Conservation (phyloP, 1,139 yeast genomes). For the Pichia sorboxylosa region DNA sequence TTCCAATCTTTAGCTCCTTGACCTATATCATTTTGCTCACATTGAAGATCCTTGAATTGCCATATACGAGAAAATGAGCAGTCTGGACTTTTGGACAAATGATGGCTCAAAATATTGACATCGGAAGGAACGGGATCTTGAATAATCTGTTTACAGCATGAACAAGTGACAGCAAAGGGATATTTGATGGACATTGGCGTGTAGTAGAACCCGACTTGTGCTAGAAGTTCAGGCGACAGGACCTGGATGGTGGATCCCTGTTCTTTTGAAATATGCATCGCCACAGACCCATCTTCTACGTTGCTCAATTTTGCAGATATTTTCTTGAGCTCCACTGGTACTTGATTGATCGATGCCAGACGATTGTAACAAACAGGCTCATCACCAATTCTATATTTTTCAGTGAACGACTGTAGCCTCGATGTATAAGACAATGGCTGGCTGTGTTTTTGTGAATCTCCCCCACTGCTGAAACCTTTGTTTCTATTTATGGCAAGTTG, state of each 20-base stretch:
- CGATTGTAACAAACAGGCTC: too few species aligned
- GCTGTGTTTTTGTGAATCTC: too few species aligned
- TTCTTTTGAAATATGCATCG: too few species aligned
- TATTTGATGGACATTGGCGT: constrained; percentile 9
- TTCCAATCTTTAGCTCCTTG: not conserved
- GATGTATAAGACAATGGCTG: too few species aligned
- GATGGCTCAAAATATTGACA: constrained; percentile 5
- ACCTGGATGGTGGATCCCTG: not conserved
- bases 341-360: too few species aligned
- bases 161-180: constrained; percentile 7
- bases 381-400: constrained; percentile 4
- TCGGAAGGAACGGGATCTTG: constrained; percentile 7
- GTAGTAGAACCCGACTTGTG: constrained; percentile 9
- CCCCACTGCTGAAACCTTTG: too few species aligned
- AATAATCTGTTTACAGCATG: constrained; percentile 5
- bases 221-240: constrained; percentile 7
- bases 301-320: too few species aligned
- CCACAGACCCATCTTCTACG: too few species aligned
- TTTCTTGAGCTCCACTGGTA: too few species aligned
- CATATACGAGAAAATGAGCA: constrained; percentile 9
- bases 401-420: constrained; percentile 4
- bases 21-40: not conserved
- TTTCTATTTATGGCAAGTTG: too few species aligned
- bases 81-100: constrained; percentile 1
- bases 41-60: constrained; percentile 6